Evolutionary conservation across 192 early-diverging fungal species (phyloP), one percentile per base, ranked within the genome.

Genomic region (Martensiomyces pterosporus): DNA sequence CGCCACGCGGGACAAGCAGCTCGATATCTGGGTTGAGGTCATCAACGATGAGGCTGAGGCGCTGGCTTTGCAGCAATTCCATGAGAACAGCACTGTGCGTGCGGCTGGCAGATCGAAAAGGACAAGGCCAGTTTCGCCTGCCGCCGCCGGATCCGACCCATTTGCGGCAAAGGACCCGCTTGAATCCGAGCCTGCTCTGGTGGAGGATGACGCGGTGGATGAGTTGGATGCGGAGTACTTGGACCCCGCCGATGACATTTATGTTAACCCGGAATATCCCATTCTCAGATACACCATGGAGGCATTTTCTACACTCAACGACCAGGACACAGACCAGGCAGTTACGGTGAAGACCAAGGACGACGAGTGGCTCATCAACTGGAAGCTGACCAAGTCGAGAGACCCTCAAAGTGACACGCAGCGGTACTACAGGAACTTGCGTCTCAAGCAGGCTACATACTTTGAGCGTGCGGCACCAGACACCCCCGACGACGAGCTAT

Each of bases 21-120:
- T 77, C 22, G 49, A 58, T 12, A 57, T 85, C 15, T 85, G 67
- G 70, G 75, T 78, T 3, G 83, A 85, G 43, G 64, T 68, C 5
- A 57, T 81, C 8, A 63, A 77, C 23, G 67, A 71, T 24, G 55
- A 69, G 24, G 55, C 53, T 15, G 57, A 60, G 34, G 65, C 47
- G 2, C 24, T 47, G 13, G 56, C 63, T 3, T 17, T 55, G 50
- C 35, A 70, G 33, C 48, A 48, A 26, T 61, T 57, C 27, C 59
- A 56, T 23, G 61, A 76, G 37, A 47, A 61, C 3, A 56, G 10
- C n/a, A n/a, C n/a, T n/a, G n/a, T n/a, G n/a, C n/a, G n/a, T n/a
- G n/a, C n/a, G n/a, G n/a, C n/a, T n/a, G n/a, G n/a, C n/a, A n/a
- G n/a, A n/a, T n/a, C n/a, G n/a, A n/a, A n/a, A n/a, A n/a, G n/a